Base-by-base conservation (phyloP, 305 asterid species). In the Salvia sclarea region DNA sequence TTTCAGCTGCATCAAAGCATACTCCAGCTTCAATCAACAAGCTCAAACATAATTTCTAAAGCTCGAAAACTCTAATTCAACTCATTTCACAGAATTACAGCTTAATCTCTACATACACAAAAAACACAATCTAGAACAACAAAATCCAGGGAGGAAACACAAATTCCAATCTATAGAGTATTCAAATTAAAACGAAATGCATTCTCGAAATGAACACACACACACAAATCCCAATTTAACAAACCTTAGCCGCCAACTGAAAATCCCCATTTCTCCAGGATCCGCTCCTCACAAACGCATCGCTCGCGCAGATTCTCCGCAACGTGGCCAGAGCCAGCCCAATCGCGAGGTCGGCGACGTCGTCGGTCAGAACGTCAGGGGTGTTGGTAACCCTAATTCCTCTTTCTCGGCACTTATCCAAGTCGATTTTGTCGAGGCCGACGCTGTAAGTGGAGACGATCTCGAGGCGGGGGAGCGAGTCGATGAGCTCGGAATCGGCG, bases 361-460 rank as follows among this genome's bases (percentile, higher is more conserved):
- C 95, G 12, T 79, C 90, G 0, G 95, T 85, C 41, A 88, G 79
- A 69, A 90, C 97, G 65, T 90, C 90, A 11, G 97, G 97, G 0
- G 96, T 87, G 74, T 90, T 87, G 38, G 95, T 83, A 48, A 93
- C 96, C 76, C 74, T 81, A 82, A 93, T 84, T 17, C 95, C 91
- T 41, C 78, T 83, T 64, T 85, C 88, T 66, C 40, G 72, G 25
- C 98, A 93, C 68, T 82, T 84, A 0, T 14, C 66, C 71, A 93
- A 25, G 74, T 93, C 95, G 75, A 93, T 85, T 48, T 81, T 90
- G 35, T 90, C 98, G 33, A 85, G 79, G 0, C 98, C 98, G 11
- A 90, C 93, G 74, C 96, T 88, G 80, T 63, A 85, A 69, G 63
- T 83, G 10, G 96, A 82, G 37, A 93, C 94, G 49, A 93, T 87